Evolutionary conservation across 2,329 filamentous ascomycete species (phyloP), one percentile per base, ranked within the genome.

Genomic region (Neofusicoccum cordaticola): DNA sequence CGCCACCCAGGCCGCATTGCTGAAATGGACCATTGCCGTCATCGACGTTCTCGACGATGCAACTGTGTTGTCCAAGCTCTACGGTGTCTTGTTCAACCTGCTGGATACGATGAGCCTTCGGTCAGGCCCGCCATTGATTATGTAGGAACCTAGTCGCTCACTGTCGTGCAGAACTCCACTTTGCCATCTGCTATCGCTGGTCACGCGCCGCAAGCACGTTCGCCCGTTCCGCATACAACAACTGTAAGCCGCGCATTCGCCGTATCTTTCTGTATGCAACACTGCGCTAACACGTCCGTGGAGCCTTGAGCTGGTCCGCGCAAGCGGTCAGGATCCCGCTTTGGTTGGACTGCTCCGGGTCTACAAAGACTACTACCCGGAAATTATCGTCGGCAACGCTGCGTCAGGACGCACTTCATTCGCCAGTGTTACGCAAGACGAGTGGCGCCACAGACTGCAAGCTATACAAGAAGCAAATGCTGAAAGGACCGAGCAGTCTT

Each of bases 321-420:
- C 75, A 68, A 74, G 80, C 15, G 80, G 80, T 17, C 90, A 90
- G 71, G 92, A 96, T 64, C 89, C 89, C 56, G 85, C 88, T 60
- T 80, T 96, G 41, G 83, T 90, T 42, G 90, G 90, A 2, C 81
- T 96, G 17, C 80, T 96, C 57, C 86, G 90, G 63, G 87, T 94
- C n/a, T 96, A 89, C 80, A 95, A 95, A 73, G 92, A 94, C 74
- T 96, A 94, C 76, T 96, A 94, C 71, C 92, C 92, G 0, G 92
- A 96, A 74, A 91, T 96, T 63, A 91, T 96, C 66, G 85, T 94
- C 13, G 90, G 89, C 22, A 89, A 90, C 68, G 81, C 85, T 3
- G 84, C 86, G 35, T 73, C 71, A 44, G 77, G 69, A 69, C 72
- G 74, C 50, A 73, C 74, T 39, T 77, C 77, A 19, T 75, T 77